Evolutionary conservation across 345 rosid species (phyloP), one percentile per base, ranked within the genome.

Genomic region (Corymbia maculata): DNA sequence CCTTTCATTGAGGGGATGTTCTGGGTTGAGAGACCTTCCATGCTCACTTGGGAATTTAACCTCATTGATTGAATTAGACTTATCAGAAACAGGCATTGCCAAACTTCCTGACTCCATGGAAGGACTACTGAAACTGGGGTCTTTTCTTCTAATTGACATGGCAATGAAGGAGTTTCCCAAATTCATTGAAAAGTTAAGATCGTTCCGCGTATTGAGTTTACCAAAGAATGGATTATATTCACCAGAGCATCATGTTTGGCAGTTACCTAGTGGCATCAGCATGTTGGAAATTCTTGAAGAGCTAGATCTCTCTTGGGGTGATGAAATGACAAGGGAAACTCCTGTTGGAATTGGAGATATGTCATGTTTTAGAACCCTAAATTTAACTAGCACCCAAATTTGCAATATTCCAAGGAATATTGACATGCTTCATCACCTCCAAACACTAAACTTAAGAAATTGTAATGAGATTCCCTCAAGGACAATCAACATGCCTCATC

Each of bases 221-320:
- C 68, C 68, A 0, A 61, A 28, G 1, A 61, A 61, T 61, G 68
- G 68, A 28, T 61, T 32, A 26, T 28, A 61, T 61, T 28, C 32
- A 26, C 8, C 8, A 1, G 16, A 28, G 32, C 30, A 28, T 61
- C 68, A 9, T 61, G 32, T 61, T 28, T 61, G 68, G 68, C 68
- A 61, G 2, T 28, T 61, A 61, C 68, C 68, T 28, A 28, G 15
- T 28, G 32, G 3, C 7, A 28, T 61, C 2, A 61, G 0, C 68
- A 28, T 61, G 68, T 61, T 3, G 16, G 32, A 61, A 61, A 61
- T 61, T 12, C 68, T 28, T 61, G 68, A 61, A 61, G 16, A 61
- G 32, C 0, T 61, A 1, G 68, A 1, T 61, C 8, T 28, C n/a
- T 28, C 4, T 0, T 0, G 32, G 4, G 0, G 4, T 28, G 32